These are phyloP conservation scores for Amylocarpus encephaloides DNA, from an alignment of 2,329 filamentous ascomycete species.

Conservation along the genomic window DNA sequence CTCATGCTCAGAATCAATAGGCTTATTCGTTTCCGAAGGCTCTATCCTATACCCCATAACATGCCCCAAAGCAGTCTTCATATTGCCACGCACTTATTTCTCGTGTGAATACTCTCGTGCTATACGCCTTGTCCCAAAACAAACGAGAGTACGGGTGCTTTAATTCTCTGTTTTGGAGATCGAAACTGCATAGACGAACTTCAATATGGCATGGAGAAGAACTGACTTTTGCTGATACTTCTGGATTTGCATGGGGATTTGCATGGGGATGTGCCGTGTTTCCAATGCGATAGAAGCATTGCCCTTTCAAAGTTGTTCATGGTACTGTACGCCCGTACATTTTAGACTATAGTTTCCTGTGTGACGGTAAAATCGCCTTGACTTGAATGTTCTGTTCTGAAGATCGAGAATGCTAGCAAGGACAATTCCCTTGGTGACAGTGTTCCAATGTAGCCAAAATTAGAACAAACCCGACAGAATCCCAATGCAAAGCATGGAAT, in stretches of 20 bases:
- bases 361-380: background rate
- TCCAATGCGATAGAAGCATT: too few relatives aligned
- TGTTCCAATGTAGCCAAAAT: background rate
- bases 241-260: too few relatives aligned
- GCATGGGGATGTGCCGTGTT: too few relatives aligned
- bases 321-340: too few relatives aligned
- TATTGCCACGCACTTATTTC: constrained; percentile 1
- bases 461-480: background rate
- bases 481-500: background rate
- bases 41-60: background rate
- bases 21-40: background rate
- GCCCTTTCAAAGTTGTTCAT: too few relatives aligned
- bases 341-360: too few relatives aligned
- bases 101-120: background rate
- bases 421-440: background rate
- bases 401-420: background rate
- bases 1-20: too few relatives aligned
- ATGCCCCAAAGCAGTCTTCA: constrained; percentile 2
- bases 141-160: background rate
- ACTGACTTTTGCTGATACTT: background rate
- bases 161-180: background rate
- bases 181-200: background rate
- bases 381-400: background rate
- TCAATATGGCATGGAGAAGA: background rate
- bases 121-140: background rate